phyloP scores from a whole-genome alignment of 2,329 filamentous ascomycete species.

The Cordyceps sp. region DNA sequence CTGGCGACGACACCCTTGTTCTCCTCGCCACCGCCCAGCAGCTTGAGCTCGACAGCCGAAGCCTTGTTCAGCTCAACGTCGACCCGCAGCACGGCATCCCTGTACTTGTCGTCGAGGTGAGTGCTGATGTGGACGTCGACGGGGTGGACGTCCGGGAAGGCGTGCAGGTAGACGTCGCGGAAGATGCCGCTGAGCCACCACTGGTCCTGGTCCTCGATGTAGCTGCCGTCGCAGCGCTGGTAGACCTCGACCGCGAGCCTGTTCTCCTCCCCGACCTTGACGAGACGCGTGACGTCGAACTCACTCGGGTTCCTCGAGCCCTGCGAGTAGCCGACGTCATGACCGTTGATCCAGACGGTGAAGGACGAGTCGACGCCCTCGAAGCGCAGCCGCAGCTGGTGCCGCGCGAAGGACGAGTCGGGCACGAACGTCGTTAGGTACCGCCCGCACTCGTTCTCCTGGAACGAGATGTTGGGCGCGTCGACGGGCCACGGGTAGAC shows the following conservation, averaged over 20 bases:
- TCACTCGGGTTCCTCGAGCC: slow-evolving; percentile 57
- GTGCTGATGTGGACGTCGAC: slow-evolving; percentile 41
- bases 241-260: slow-evolving; percentile 51
- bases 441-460: slow-evolving; percentile 49
- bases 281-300: slow-evolving; percentile 46
- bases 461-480: slow-evolving; percentile 45
- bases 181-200: slow-evolving; percentile 57
- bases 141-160: slow-evolving; percentile 37
- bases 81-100: slow-evolving; percentile 32
- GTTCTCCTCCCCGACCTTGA: slow-evolving; percentile 31
- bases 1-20: slow-evolving; percentile 10
- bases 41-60: slow-evolving; percentile 13
- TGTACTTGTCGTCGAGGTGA: slow-evolving; percentile 34
- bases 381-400: slow-evolving; percentile 51
- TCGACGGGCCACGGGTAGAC: slow-evolving; percentile 50
- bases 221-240: slow-evolving; percentile 55
- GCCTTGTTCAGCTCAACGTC: slow-evolving; percentile 24
- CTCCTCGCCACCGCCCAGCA: slow-evolving; percentile 15
- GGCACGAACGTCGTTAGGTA: slow-evolving; percentile 43
- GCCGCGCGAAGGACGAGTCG: slow-evolving; percentile 23
- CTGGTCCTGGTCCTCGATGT: slow-evolving; percentile 56
- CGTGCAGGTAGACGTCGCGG: slow-evolving; percentile 48
- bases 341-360: slow-evolving; percentile 53
- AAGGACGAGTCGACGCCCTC: slow-evolving; percentile 62
- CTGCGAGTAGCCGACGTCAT: slow-evolving; percentile 53